Conservation (phyloP, 2,329 filamentous ascomycete genomes). For the Ascochyta rabiei region DNA sequence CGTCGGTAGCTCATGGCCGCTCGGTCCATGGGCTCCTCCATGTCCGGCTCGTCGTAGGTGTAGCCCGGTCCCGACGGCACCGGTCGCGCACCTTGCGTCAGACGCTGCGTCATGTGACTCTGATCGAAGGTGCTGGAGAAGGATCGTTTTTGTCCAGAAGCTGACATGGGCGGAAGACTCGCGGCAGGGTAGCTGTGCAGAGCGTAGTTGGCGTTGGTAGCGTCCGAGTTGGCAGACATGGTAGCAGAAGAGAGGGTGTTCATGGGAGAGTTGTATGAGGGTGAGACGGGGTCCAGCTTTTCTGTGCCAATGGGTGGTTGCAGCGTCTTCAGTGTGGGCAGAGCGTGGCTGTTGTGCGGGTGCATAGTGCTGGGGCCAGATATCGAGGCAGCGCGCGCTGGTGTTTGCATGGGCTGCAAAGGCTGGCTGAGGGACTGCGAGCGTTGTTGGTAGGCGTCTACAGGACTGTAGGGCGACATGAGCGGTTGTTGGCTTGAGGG, state of each 20-base stretch:
- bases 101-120: conserved; percentile 50
- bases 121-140: conserved; percentile 55
- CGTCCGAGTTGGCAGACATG: conserved; percentile 44
- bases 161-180: conserved; percentile 32
- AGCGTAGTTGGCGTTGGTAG: conserved; percentile 32
- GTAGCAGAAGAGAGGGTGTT: conserved; percentile 36
- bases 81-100: conserved; percentile 54
- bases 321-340: conserved; percentile 53
- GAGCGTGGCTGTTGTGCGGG: conserved; percentile 41
- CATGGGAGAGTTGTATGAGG: conserved; percentile 49
- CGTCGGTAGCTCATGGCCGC: conserved; percentile 55
- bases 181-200: conserved; percentile 35
- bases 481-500: conserved; percentile 37
- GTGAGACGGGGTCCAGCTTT: conserved; percentile 53
- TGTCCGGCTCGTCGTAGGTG: conserved; percentile 46
- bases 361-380: conserved; percentile 36
- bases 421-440: conserved; percentile 46
- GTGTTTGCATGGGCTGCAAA: conserved; percentile 41
- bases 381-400: conserved; percentile 39
- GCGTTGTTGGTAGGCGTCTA: conserved; percentile 47
- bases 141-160: conserved; percentile 51
- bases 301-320: conserved; percentile 40
- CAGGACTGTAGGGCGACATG: conserved; percentile 42
- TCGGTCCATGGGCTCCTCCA: conserved; percentile 48
- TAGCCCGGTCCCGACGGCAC: conserved; percentile 39